These are phyloP conservation scores for Candida piceae DNA, from an alignment of 805 yeast genomes.

Conservation along the genomic window DNA sequence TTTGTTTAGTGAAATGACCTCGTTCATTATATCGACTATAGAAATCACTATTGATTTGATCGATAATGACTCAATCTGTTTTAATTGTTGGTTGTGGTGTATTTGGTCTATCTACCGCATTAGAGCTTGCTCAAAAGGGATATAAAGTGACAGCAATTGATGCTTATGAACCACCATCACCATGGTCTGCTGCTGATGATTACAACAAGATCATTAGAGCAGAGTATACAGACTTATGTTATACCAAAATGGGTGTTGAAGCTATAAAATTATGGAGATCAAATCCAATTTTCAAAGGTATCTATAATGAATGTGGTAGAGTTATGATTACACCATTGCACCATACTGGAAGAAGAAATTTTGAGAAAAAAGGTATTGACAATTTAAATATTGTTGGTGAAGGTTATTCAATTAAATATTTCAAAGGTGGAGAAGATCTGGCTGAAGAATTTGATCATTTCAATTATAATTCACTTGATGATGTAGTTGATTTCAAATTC, in stretches of 20 bases:
- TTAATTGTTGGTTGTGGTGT: constrained; percentile 37
- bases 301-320: constrained; percentile 39
- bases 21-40: too few relatives aligned
- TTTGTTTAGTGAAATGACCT: too few relatives aligned
- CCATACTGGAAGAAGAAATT: constrained; percentile 32
- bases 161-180: constrained; percentile 38
- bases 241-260: constrained; percentile 40
- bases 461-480: constrained; percentile 10
- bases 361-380: constrained; percentile 34
- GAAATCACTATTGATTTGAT: too few relatives aligned
- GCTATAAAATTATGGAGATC: constrained; percentile 37
- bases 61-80: constrained; percentile 15
- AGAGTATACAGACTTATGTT: constrained; percentile 40
- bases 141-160: constrained; percentile 35
- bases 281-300: constrained; percentile 29
- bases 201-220: constrained; percentile 44
- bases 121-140: constrained; percentile 31
- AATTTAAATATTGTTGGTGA: constrained; percentile 27
- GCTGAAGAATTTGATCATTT: constrained; percentile 20
- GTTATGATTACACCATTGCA: constrained; percentile 33
- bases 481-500: constrained; percentile 15
- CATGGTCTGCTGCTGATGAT: constrained; percentile 44
- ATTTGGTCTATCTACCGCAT: constrained; percentile 42
- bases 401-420: constrained; percentile 25
- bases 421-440: constrained; percentile 29